phyloP scores from a whole-genome alignment of 2,329 filamentous ascomycete species.

The Helminthosporium solani region DNA sequence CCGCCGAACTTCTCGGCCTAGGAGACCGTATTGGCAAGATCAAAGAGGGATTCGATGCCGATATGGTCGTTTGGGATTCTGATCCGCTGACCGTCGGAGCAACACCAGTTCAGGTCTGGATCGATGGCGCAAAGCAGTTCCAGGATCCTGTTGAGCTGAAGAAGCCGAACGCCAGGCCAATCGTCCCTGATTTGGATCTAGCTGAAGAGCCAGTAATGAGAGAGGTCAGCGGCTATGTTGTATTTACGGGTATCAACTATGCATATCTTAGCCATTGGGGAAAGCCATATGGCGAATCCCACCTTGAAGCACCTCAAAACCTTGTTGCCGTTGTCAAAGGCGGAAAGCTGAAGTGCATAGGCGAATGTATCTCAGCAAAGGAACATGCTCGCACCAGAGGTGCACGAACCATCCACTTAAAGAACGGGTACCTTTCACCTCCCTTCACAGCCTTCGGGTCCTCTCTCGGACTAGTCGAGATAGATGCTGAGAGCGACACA shows the following conservation, averaged over 20 bases:
- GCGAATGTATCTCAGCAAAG: constrained; percentile 52
- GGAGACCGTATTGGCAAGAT: constrained; percentile 45
- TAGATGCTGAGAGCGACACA: constrained; percentile 57
- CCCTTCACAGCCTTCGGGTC: constrained; percentile 63
- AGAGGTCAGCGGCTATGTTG: constrained; percentile 41
- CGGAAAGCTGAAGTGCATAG: constrained; percentile 60
- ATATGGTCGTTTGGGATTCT: constrained; percentile 48
- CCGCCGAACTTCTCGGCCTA: constrained; percentile 44
- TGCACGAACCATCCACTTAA: constrained; percentile 49
- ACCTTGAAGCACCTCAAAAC: constrained; percentile 48
- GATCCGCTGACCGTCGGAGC: constrained; percentile 45
- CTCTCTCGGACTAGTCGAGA: constrained; percentile 62
- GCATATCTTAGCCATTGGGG: constrained; percentile 28
- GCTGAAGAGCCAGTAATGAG: constrained; percentile 37
- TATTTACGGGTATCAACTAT: constrained; percentile 60
- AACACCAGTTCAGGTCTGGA: constrained; percentile 46
- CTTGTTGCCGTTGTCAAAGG: constrained; percentile 49
- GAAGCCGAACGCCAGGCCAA: constrained; percentile 28
- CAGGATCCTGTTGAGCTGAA: constrained; percentile 36
- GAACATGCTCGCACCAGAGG: constrained; percentile 31
- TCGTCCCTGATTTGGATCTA: constrained; percentile 46
- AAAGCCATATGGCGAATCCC: constrained; percentile 18
- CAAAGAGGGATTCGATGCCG: constrained; percentile 45
- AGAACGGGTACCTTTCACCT: constrained; percentile 61
- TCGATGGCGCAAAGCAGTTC: constrained; percentile 53